Base-by-base conservation (phyloP, 2,329 filamentous ascomycete species). In the Aspergillus carbonarius region DNA sequence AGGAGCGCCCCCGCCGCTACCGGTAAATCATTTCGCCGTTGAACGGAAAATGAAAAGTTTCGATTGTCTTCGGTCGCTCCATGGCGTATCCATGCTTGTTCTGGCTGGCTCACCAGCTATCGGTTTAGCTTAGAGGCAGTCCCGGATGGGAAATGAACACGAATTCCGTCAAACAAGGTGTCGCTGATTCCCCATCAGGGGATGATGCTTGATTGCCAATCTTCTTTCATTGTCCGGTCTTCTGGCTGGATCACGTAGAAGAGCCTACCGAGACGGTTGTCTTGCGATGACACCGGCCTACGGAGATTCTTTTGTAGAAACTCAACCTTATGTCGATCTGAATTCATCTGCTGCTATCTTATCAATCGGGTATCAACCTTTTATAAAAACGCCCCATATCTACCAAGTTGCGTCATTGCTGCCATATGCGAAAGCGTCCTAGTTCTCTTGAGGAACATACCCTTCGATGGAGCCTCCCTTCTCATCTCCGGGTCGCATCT, bases 121-220 rank as follows among this genome's bases (percentile, higher is more conserved):
- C 62, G 60, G 62, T 66, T 64, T 70, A 70, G 67, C 66, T 68
- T 66, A 66, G 63, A 60, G 67, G 68, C 62, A 66, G 66, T 63
- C 61, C 60, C 63, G 65, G 66, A 72, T 69, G 69, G 71, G 70
- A 69, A 74, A 74, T 73, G 70, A 72, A 82, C 61, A 73, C 68
- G 70, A 71, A 72, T 73, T 66, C 67, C 67, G 61, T 62, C 68
- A 77, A 82, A 79, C 82, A 84, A 92, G 92, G 92, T 96, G 92
- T 96, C 92, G 92, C 91, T 78, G 89, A 93, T 83, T 92, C 88
- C 86, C 79, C 71, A 77, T 76, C 72, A 63, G 81, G 82, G 81
- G 88, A 91, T 85, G 86, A 95, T 75, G 91, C 91, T 96, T 91
- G 92, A 96, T 92, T 87, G 92, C 92, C 92, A 96, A 83, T 79